Conservation (phyloP, 2,329 filamentous ascomycete species). For the Trichoderma atroviride region DNA sequence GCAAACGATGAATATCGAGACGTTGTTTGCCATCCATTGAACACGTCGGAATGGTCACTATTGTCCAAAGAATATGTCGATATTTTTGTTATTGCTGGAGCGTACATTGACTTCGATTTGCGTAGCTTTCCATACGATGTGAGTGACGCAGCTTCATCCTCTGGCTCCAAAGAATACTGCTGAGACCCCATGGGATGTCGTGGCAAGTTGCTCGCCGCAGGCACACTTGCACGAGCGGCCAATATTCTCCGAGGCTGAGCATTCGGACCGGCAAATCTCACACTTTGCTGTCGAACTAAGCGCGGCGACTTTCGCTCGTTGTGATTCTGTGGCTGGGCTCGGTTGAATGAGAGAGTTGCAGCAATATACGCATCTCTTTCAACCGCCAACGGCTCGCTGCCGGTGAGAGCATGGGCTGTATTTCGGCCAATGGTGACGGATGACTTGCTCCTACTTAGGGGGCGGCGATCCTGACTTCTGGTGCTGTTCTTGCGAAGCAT, state of each 20-base stretch:
- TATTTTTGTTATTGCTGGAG: slow-evolving; percentile 35
- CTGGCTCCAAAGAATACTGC: slow-evolving; percentile 48
- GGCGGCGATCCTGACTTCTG: slow-evolving; percentile 45
- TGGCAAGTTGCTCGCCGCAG: slow-evolving; percentile 17
- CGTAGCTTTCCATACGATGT: slow-evolving; percentile 55
- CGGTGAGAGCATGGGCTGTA: slow-evolving; percentile 48
- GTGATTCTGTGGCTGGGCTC: slow-evolving; percentile 52
- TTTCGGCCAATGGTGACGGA: slow-evolving; percentile 48
- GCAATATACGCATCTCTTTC: slow-evolving; percentile 65
- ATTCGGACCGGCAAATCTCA: slow-evolving; percentile 53
- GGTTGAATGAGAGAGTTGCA: slow-evolving; percentile 61
- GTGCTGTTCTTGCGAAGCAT: slow-evolving; percentile 57
- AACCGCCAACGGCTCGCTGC: slow-evolving; percentile 53
- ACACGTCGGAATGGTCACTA: slow-evolving; percentile 22
- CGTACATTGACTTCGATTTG: slow-evolving; percentile 59
- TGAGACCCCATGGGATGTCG: slow-evolving; percentile 26
- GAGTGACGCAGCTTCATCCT: slow-evolving; percentile 52
- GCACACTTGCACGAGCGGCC: slow-evolving; percentile 37
- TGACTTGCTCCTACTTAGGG: slow-evolving; percentile 57
- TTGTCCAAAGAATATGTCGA: slow-evolving; percentile 28
- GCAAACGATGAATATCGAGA: slow-evolving; percentile 20
- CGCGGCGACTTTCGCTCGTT: slow-evolving; percentile 30
- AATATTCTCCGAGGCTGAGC: slow-evolving; percentile 36
- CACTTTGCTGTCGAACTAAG: slow-evolving; percentile 54
- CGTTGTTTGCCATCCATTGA: slow-evolving; percentile 22